Conservation (phyloP, 441 rosid species). For the Arabidopsis lyrata region DNA sequence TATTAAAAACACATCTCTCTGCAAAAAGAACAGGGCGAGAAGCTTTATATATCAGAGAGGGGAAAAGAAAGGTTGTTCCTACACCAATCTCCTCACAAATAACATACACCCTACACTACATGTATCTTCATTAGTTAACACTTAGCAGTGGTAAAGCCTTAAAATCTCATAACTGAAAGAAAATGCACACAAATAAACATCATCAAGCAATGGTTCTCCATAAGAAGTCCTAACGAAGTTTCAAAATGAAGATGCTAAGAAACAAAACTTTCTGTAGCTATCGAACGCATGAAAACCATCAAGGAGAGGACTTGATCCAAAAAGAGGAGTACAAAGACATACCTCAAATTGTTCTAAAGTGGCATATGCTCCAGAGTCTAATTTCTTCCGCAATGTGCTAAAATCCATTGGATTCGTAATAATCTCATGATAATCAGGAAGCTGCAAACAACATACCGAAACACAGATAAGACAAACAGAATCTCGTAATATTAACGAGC, state of each 20-base stretch:
- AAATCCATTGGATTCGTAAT: slow-evolving; percentile 66
- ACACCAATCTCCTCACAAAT: slow-evolving; percentile 12
- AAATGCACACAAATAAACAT: slow-evolving; percentile 26
- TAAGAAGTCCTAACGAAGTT: slow-evolving; percentile 1
- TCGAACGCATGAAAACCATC: not conserved
- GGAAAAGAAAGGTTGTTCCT: not conserved
- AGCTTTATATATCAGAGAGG: not conserved
- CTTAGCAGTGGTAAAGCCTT: too few species aligned
- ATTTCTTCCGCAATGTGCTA: slow-evolving; percentile 58
- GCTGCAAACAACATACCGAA: slow-evolving; percentile 46
- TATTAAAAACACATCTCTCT: slow-evolving; percentile 66
- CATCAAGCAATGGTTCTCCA: slow-evolving; percentile 13
- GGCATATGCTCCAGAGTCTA: slow-evolving; percentile 51
- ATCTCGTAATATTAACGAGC: not conserved
- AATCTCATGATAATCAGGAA: slow-evolving; percentile 63
- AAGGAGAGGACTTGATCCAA: not conserved
- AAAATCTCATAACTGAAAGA: slow-evolving; percentile 3
- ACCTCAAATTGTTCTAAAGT: slow-evolving; percentile 65
- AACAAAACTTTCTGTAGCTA: slow-evolving; percentile 31
- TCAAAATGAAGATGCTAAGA: not conserved
- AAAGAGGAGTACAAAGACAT: slow-evolving; percentile 28
- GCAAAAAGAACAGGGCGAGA: slow-evolving; percentile 41
- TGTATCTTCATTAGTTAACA: slow-evolving; percentile 1
- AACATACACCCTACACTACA: slow-evolving; percentile 16
- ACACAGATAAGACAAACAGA: slow-evolving; percentile 9